Conservation (phyloP, 345 rosid species). For the Hypericum perforatum region DNA sequence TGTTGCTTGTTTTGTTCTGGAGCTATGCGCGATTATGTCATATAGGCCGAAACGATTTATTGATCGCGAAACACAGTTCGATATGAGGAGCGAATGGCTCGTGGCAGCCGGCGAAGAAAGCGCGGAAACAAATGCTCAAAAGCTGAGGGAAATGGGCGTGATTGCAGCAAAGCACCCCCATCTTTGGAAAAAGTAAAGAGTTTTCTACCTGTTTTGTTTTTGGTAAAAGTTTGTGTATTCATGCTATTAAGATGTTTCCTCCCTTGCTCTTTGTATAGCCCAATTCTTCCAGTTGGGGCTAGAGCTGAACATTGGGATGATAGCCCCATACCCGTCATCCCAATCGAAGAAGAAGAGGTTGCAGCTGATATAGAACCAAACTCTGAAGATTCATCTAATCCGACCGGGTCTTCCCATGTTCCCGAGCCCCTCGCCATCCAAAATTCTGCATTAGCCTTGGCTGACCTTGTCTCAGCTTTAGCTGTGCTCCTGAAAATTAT, state of each 20-base stretch:
- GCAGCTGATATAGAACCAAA: conserved; percentile 12
- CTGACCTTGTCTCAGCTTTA: conserved; percentile 24
- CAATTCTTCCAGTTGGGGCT: conserved; percentile 27
- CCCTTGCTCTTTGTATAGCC: conserved; percentile 22
- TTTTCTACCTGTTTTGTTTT: not conserved
- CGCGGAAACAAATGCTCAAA: conserved; percentile 30
- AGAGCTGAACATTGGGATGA: conserved; percentile 36
- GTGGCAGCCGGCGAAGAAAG: conserved; percentile 54
- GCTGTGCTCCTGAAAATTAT: conserved; percentile 24
- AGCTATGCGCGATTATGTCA: not conserved
- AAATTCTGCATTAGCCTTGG: conserved; percentile 11
- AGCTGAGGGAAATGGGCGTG: conserved; percentile 31
- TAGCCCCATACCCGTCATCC: conserved; percentile 39
- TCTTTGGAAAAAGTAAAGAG: conserved; percentile 30
- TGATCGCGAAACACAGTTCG: conserved; percentile 26
- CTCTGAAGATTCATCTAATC: conserved; percentile 8
- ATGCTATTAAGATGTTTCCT: too few relatives aligned
- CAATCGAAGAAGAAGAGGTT: conserved; percentile 47
- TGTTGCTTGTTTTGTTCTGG: not conserved
- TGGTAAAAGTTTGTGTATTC: too few relatives aligned
- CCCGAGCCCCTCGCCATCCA: not conserved
- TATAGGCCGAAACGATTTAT: not conserved
- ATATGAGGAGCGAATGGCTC: conserved; percentile 23
- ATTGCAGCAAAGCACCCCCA: conserved; percentile 48
- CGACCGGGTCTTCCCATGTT: conserved; percentile 10